phyloP scores from a whole-genome alignment of 192 early-diverging fungal species.

The Dissophora ornata region DNA sequence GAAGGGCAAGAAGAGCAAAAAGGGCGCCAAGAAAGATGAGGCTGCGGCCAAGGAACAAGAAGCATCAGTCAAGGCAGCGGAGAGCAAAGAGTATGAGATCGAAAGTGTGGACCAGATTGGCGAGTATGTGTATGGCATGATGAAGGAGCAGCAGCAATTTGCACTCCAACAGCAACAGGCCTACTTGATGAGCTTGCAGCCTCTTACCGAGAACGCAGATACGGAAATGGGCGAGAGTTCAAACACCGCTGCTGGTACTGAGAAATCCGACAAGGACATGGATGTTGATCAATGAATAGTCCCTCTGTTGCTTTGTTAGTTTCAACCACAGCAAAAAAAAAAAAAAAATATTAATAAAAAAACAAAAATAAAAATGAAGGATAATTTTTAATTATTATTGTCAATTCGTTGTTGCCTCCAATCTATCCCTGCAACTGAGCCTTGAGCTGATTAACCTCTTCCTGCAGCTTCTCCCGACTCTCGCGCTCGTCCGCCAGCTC shows the following conservation, averaged over 20 bases:
- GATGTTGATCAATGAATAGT: too few relatives aligned
- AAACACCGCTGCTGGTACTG: not conserved
- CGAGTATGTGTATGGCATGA: slow-evolving; percentile 48
- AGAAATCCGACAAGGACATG: not conserved
- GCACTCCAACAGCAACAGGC: slow-evolving; percentile 40
- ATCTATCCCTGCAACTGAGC: too few relatives aligned
- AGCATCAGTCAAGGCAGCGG: not conserved
- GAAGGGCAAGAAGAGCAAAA: slow-evolving; percentile 16
- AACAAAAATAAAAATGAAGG: too few relatives aligned
- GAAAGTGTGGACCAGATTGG: slow-evolving; percentile 38
- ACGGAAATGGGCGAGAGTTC: not conserved
- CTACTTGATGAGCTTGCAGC: slow-evolving; percentile 28
- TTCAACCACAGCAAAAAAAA: too few relatives aligned
- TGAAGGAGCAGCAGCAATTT: slow-evolving; percentile 52
- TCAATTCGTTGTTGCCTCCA: too few relatives aligned
- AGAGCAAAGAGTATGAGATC: slow-evolving; percentile 36
- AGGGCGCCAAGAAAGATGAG: slow-evolving; percentile 11
- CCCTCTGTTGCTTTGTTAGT: too few relatives aligned
- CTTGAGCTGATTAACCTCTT: slow-evolving; percentile 31
- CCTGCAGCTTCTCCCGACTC: slow-evolving; percentile 39
- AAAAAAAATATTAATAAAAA: too few relatives aligned
- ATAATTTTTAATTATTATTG: too few relatives aligned
- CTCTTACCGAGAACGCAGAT: not conserved
- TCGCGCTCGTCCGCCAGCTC: slow-evolving; percentile 54
- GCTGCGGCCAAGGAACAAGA: not conserved